These are phyloP conservation scores for Fusarium sp. DNA, from an alignment of 2,329 filamentous ascomycete genomes.

Conservation along the genomic window DNA sequence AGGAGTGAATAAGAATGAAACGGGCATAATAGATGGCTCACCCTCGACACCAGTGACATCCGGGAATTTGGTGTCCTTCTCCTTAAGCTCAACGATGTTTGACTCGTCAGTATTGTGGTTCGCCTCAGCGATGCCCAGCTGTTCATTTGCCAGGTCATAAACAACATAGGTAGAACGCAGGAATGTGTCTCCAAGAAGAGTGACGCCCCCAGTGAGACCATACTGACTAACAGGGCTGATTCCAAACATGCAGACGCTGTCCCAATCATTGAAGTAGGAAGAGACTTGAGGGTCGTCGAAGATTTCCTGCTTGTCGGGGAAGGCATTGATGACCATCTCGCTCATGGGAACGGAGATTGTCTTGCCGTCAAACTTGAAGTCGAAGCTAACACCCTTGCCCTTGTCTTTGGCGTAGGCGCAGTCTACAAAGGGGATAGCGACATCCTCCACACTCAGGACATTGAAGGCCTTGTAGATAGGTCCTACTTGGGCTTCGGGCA, in stretches of 20 bases:
- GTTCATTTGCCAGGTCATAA: constrained; percentile 61
- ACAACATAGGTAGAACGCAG: constrained; percentile 66
- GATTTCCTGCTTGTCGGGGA: constrained; percentile 50
- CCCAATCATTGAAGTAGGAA: constrained; percentile 50
- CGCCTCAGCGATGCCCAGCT: constrained; percentile 63
- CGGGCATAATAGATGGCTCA: constrained; percentile 22
- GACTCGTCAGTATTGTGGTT: constrained; percentile 57
- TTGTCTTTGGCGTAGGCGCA: constrained; percentile 59
- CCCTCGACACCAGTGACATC: constrained; percentile 55
- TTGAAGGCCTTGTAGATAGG: constrained; percentile 62
- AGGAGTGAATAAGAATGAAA: neutral
- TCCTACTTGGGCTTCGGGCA: constrained; percentile 68
- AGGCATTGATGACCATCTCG: constrained; percentile 61
- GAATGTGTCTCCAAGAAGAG: constrained; percentile 68
- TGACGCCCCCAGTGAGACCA: constrained; percentile 45
- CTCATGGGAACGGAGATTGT: constrained; percentile 61
- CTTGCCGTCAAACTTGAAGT: constrained; percentile 61
- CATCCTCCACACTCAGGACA: constrained; percentile 52
- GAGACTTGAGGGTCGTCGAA: constrained; percentile 51
- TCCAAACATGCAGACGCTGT: constrained; percentile 63
- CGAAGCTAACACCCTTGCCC: constrained; percentile 56
- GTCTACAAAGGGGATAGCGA: constrained; percentile 61
- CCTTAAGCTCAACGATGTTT: constrained; percentile 57
- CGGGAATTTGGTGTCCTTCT: constrained; percentile 52
- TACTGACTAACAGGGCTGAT: constrained; percentile 56